Evolutionary conservation across 2,329 filamentous ascomycete genomes (phyloP).

Genomic region (Penicillium thymicola): DNA sequence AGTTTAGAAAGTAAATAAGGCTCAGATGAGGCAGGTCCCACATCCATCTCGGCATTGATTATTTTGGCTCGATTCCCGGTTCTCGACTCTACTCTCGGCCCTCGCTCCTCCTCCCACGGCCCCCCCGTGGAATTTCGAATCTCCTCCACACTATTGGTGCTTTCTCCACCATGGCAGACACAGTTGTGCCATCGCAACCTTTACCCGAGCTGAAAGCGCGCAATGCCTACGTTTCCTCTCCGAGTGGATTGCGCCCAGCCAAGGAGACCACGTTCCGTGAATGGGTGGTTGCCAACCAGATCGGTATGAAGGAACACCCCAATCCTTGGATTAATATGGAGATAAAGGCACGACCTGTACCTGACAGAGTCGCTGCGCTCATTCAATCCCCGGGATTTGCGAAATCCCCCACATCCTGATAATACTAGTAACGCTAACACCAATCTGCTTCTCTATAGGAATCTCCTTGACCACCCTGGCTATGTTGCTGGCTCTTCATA

Average conservation of each 20-base stretch:
- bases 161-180: conserved; percentile 34
- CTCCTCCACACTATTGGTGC: neutral
- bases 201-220: conserved; percentile 29
- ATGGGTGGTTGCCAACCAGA: conserved; percentile 76
- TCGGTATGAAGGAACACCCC: conserved; percentile 56
- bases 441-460: conserved; percentile 49
- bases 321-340: neutral
- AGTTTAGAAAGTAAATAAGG: neutral
- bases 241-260: conserved; percentile 23
- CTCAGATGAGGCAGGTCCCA: conserved; percentile 8
- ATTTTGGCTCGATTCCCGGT: neutral
- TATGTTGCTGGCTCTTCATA: conserved; percentile 76
- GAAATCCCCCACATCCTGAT: conserved; percentile 8
- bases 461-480: conserved; percentile 82
- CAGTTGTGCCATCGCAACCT: conserved; percentile 27
- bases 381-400: neutral
- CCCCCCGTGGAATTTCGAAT: neutral
- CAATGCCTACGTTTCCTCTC: conserved; percentile 41
- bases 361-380: neutral
- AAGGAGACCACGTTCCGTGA: conserved; percentile 44
- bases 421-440: conserved; percentile 15
- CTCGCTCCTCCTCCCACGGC: neutral
- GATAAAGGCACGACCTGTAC: neutral
- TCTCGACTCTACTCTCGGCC: neutral
- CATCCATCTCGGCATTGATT: conserved; percentile 2